Conservation (phyloP, 768 basidiomycete genomes). For the Candolleomyces aberdarensis region DNA sequence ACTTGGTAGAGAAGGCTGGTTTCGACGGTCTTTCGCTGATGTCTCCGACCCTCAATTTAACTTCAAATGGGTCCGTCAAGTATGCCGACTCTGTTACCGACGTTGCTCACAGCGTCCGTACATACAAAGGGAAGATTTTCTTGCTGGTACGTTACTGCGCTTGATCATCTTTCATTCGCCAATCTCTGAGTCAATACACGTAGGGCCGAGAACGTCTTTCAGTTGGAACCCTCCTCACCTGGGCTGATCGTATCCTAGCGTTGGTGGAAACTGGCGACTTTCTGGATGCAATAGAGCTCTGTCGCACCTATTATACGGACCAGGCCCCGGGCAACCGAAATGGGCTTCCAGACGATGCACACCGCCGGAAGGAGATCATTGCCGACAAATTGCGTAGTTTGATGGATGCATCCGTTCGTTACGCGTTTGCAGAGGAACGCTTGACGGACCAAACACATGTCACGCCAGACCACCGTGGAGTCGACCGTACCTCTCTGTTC, state of each 20-base stretch:
- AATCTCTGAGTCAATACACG: constrained; percentile 6
- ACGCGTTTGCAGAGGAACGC: constrained; percentile 93
- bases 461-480: constrained; percentile 81
- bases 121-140: constrained; percentile 91
- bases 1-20: constrained; percentile 57
- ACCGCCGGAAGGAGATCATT: constrained; percentile 59
- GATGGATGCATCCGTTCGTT: constrained; percentile 83
- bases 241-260: constrained; percentile 89
- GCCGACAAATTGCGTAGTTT: constrained; percentile 76
- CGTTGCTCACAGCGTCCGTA: constrained; percentile 67
- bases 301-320: constrained; percentile 76
- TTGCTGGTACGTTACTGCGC: constrained; percentile 61
- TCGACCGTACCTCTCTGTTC: constrained; percentile 88
- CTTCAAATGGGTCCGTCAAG: constrained; percentile 42
- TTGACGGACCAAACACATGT: constrained; percentile 86
- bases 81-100: constrained; percentile 50
- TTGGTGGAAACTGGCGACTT: constrained; percentile 87
- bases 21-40: constrained; percentile 57
- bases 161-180: not conserved
- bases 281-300: constrained; percentile 83
- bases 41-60: constrained; percentile 49
- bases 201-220: constrained; percentile 65
- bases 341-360: constrained; percentile 69
- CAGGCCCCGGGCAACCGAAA: constrained; percentile 84
- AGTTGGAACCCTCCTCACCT: constrained; percentile 86